Percentiles rank a stretch among this genome's conserved stretches.
These are phyloP conservation scores for Hemileccinum rubropunctum DNA, from an alignment of 768 basidiomycete species.

Conservation along the genomic window DNA sequence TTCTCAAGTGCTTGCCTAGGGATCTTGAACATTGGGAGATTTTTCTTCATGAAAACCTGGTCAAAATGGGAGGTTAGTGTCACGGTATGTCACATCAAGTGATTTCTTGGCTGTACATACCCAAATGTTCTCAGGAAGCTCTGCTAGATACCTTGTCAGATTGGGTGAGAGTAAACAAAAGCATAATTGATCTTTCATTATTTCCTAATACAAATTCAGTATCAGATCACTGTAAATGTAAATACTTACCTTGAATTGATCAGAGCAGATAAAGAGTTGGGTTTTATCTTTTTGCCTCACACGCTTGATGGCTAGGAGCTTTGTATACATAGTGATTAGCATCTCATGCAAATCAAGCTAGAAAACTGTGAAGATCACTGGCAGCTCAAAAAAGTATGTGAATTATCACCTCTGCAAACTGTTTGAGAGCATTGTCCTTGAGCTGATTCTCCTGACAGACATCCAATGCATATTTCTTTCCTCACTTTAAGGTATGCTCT, in stretches of 20 bases:
- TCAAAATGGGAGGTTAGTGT: too few relatives aligned
- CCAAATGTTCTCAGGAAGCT: background rate
- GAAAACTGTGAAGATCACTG: background rate
- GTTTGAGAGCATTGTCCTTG: background rate
- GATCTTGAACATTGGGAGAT: background rate
- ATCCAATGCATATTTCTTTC: background rate
- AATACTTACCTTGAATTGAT: background rate
- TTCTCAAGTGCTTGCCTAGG: background rate
- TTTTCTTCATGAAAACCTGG: too few relatives aligned
- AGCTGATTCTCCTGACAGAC: background rate
- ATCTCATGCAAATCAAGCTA: background rate
- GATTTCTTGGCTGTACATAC: background rate
- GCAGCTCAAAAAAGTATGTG: background rate
- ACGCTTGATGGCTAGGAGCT: background rate
- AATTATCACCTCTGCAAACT: background rate
- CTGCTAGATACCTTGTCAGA: background rate
- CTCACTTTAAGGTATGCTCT: background rate
- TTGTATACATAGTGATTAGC: background rate
- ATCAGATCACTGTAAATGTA: too few relatives aligned
- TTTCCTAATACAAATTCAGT: too few relatives aligned
- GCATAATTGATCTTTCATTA: background rate
- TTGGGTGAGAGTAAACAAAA: background rate
- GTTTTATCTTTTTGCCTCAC: background rate
- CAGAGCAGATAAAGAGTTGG: background rate
- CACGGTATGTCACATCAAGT: too few relatives aligned